Percentiles rank a stretch among this genome's conserved stretches.
Conservation (phyloP, 768 basidiomycete genomes). For the Suillus subaureus region DNA sequence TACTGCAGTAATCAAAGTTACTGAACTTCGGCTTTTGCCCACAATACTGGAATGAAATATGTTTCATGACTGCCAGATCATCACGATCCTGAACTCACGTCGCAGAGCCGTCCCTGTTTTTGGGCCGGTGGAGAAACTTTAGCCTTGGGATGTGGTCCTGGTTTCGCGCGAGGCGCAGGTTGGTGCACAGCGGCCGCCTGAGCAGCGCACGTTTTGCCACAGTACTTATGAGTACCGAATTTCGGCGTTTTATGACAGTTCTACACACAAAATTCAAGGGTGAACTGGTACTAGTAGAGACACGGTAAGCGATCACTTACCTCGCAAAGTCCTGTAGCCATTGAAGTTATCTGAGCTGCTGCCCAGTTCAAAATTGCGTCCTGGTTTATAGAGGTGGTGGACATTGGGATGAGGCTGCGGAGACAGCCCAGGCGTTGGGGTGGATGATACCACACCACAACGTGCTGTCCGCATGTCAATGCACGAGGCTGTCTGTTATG, state of each 20-base stretch:
- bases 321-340: conserved; percentile 32
- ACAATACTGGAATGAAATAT: conserved; percentile 38
- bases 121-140: conserved; percentile 14
- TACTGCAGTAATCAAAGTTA: conserved; percentile 63
- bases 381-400: conserved; percentile 8
- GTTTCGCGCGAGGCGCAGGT: conserved; percentile 13
- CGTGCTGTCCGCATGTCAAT: conserved; percentile 6
- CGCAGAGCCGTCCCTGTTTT: conserved; percentile 27
- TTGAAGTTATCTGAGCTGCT: conserved; percentile 17
- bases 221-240: conserved; percentile 54
- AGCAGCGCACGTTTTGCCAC: conserved; percentile 57
- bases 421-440: conserved; percentile 2
- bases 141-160: conserved; percentile 18
- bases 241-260: conserved; percentile 59
- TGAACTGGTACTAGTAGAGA: not conserved
- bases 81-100: conserved; percentile 28
- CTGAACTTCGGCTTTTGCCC: conserved; percentile 64
- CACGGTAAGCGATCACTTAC: conserved; percentile 21
- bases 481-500: not conserved
- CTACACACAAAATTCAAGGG: conserved; percentile 32
- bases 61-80: conserved; percentile 24
- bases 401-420: conserved; percentile 4
- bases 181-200: conserved; percentile 32
- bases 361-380: conserved; percentile 5
- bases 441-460: not conserved